Conservation (phyloP, 306 rosid genomes). For the Elaeagnus macrophylla region DNA sequence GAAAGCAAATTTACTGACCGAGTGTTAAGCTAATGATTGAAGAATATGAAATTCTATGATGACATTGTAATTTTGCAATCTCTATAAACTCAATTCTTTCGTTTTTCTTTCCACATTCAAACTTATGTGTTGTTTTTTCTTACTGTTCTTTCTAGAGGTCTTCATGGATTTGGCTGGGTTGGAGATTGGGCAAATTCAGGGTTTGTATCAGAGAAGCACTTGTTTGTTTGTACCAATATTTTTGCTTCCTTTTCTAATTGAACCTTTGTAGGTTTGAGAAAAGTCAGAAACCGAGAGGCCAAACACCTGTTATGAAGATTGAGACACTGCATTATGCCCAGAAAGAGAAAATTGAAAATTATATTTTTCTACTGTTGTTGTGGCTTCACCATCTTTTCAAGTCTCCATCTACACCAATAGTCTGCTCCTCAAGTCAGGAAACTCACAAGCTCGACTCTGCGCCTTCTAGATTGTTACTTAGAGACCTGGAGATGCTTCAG, state of each 20-base stretch:
- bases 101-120: too few relatives aligned
- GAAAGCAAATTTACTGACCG: too few relatives aligned
- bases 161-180: constrained; percentile 85
- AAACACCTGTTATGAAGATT: constrained; percentile 43
- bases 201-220: constrained; percentile 29
- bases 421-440: constrained; percentile 48
- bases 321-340: constrained; percentile 78
- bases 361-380: constrained; percentile 54
- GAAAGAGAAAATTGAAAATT: constrained; percentile 56
- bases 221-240: constrained; percentile 5
- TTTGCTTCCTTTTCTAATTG: constrained; percentile 4
- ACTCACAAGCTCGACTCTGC: constrained; percentile 25
- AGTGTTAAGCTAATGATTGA: too few relatives aligned
- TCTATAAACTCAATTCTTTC: neutral
- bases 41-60: too few relatives aligned
- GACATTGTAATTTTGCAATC: neutral
- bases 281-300: constrained; percentile 40
- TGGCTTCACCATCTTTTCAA: constrained; percentile 75
- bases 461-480: constrained; percentile 39
- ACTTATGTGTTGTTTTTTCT: neutral
- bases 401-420: constrained; percentile 60
- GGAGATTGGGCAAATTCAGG: constrained; percentile 86
- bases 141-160: constrained; percentile 49
- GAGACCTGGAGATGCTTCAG: constrained; percentile 73
- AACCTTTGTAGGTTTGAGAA: constrained; percentile 45